Percentiles rank a stretch among this genome's conserved stretches.
Conservation (phyloP, 2,329 filamentous ascomycete species). For the Phaeosphaeria sp. region DNA sequence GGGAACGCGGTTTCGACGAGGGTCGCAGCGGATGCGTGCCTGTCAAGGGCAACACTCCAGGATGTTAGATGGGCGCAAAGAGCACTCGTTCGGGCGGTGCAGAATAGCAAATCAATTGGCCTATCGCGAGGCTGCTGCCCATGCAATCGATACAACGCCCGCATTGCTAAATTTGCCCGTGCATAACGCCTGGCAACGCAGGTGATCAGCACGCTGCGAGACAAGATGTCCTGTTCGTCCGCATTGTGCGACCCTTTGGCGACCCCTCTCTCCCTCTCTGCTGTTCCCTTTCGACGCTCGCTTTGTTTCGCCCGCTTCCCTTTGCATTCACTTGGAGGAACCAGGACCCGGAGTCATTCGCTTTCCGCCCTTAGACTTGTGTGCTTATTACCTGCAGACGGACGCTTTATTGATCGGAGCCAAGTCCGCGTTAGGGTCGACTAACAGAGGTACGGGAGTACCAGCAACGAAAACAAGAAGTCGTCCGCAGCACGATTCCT, state of each 20-base stretch:
- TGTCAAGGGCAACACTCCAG: neutral
- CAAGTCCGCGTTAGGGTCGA: slow-evolving; percentile 16
- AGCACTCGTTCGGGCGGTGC: slow-evolving; percentile 3
- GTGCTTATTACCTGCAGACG: slow-evolving; percentile 3
- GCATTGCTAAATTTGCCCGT: slow-evolving; percentile 35
- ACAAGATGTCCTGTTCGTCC: slow-evolving; percentile 29
- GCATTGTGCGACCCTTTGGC: slow-evolving; percentile 21
- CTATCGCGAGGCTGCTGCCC: neutral
- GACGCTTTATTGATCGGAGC: slow-evolving; percentile 19
- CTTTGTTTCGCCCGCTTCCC: slow-evolving; percentile 21
- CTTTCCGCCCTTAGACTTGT: neutral
- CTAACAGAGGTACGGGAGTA: slow-evolving; percentile 14
- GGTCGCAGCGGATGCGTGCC: neutral
- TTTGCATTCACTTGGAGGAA: slow-evolving; percentile 6
- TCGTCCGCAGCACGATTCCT: slow-evolving; percentile 3
- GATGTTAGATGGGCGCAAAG: slow-evolving; percentile 1
- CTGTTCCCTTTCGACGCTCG: slow-evolving; percentile 25
- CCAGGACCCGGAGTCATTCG: slow-evolving; percentile 7
- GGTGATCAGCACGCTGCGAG: slow-evolving; percentile 37
- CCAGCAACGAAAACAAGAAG: slow-evolving; percentile 14
- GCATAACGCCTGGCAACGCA: slow-evolving; percentile 12
- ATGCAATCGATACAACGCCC: slow-evolving; percentile 18
- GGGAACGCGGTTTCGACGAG: too few species aligned
- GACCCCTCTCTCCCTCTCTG: slow-evolving; percentile 16
- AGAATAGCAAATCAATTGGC: neutral